Conservation (phyloP, 2,329 filamentous ascomycete species). For the Fusarium burgessii region DNA sequence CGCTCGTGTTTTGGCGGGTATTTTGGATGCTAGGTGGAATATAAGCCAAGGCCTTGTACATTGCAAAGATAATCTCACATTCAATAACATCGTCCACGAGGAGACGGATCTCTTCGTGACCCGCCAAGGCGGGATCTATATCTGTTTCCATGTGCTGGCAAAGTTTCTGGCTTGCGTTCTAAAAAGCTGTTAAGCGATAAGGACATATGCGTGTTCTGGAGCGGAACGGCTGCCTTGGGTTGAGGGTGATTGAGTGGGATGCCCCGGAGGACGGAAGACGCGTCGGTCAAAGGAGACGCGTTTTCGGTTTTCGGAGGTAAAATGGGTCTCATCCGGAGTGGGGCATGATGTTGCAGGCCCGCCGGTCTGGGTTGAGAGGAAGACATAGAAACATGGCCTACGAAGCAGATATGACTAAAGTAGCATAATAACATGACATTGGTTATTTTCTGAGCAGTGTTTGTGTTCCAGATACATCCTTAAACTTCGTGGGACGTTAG, state of each 20-base stretch:
- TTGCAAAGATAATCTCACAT: conserved; percentile 37
- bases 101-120: conserved; percentile 51
- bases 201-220: conserved; percentile 10
- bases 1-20: conserved; percentile 74
- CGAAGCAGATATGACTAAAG: neutral
- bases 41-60: neutral
- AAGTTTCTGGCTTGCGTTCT: neutral
- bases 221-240: conserved; percentile 23
- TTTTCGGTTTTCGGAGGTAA: conserved; percentile 27
- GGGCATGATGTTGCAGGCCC: conserved; percentile 1
- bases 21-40: conserved; percentile 62
- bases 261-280: conserved; percentile 34
- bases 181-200: neutral
- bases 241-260: conserved; percentile 35
- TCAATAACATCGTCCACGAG: conserved; percentile 55
- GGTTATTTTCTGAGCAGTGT: neutral
- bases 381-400: neutral
- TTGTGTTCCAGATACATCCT: neutral
- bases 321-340: conserved; percentile 30
- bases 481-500: conserved; percentile 8
- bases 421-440: neutral
- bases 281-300: conserved; percentile 38
- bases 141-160: conserved; percentile 24
- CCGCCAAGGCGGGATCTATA: conserved; percentile 44
- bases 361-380: neutral